Conservation (phyloP, 352 stramenopile species). For the Phytophthora ohioensis region DNA sequence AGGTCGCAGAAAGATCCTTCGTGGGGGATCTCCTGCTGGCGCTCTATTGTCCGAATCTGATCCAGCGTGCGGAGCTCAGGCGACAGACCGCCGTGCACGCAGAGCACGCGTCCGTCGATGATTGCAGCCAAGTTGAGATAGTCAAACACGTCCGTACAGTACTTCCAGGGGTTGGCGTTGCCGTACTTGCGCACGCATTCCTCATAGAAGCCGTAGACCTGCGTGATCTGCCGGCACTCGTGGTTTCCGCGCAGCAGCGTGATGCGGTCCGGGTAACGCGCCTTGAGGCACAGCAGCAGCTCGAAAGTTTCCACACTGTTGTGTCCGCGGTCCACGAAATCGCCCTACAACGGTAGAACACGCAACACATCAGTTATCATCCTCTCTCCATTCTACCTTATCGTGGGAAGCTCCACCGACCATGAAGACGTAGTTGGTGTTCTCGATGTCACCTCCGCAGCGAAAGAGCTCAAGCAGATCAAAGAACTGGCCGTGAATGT, state of each 20-base stretch:
- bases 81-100: conserved; percentile 96
- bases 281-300: conserved; percentile 88
- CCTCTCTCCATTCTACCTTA: neutral
- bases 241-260: conserved; percentile 91
- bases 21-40: conserved; percentile 96
- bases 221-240: conserved; percentile 96
- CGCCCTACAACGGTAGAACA: conserved; percentile 56
- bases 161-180: conserved; percentile 96
- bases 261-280: conserved; percentile 89
- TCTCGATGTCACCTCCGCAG: conserved; percentile 81
- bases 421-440: conserved; percentile 94
- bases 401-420: conserved; percentile 30
- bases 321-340: conserved; percentile 92
- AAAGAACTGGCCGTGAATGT: conserved; percentile 93
- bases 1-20: conserved; percentile 98
- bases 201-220: conserved; percentile 98
- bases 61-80: conserved; percentile 96
- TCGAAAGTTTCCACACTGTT: conserved; percentile 93
- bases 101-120: conserved; percentile 92
- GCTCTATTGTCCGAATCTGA: conserved; percentile 96
- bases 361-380: neutral
- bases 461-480: conserved; percentile 91
- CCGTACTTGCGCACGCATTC: conserved; percentile 98
- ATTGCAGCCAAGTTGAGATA: conserved; percentile 95
- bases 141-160: conserved; percentile 97